phyloP scores from a whole-genome alignment of 2,329 filamentous ascomycete genomes.

The Pseudovirgaria hyperparasitica region DNA sequence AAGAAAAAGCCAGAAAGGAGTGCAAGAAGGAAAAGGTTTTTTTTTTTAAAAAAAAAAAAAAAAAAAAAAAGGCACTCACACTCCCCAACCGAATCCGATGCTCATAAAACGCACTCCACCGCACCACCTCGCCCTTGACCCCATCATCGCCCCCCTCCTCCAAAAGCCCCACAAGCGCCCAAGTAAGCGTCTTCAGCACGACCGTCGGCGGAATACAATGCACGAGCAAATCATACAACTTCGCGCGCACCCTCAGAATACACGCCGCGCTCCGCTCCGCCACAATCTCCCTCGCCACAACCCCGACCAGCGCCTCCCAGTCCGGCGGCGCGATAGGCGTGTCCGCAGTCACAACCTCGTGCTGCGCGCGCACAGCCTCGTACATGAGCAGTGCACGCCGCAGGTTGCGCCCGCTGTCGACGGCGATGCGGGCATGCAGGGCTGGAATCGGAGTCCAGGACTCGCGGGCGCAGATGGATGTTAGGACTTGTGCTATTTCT shows the following conservation, averaged over 20 bases:
- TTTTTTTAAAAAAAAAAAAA: too few relatives aligned
- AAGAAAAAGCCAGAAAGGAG: background rate
- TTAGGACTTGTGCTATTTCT: slow-evolving; percentile 71
- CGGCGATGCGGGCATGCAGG: slow-evolving; percentile 74
- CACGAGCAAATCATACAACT: slow-evolving; percentile 92
- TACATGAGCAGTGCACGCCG: slow-evolving; percentile 89
- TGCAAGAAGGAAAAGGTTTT: background rate
- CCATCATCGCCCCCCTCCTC: slow-evolving; percentile 87
- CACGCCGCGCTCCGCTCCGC: slow-evolving; percentile 83
- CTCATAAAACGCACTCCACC: slow-evolving; percentile 95
- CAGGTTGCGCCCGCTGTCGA: slow-evolving; percentile 82
- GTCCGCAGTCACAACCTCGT: slow-evolving; percentile 63
- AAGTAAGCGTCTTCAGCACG: slow-evolving; percentile 68
- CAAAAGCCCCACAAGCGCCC: too few relatives aligned
- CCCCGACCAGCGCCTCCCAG: slow-evolving; percentile 83
- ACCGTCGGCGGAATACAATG: slow-evolving; percentile 95
- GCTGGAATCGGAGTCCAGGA: slow-evolving; percentile 65
- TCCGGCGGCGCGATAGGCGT: slow-evolving; percentile 90
- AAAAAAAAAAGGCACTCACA: too few relatives aligned
- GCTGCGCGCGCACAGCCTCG: slow-evolving; percentile 92
- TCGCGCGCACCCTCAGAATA: slow-evolving; percentile 76
- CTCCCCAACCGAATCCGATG: slow-evolving; percentile 82
- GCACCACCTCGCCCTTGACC: slow-evolving; percentile 82
- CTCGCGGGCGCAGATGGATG: slow-evolving; percentile 61
- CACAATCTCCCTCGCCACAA: slow-evolving; percentile 88